These are phyloP conservation scores for Sporothrix pseudoabietina DNA, from an alignment of 2,329 filamentous ascomycete genomes.

Conservation along the genomic window DNA sequence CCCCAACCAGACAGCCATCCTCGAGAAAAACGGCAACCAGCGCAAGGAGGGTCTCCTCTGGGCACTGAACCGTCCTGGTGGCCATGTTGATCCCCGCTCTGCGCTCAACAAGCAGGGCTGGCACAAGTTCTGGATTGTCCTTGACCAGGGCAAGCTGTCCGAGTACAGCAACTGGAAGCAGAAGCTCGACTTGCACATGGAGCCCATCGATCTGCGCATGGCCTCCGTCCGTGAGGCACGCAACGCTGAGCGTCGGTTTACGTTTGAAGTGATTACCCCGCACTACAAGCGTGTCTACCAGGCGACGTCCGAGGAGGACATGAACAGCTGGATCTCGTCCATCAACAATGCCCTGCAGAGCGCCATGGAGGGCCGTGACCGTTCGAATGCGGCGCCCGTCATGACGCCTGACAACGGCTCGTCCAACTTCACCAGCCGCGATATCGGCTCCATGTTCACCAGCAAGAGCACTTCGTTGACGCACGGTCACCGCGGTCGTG, in stretches of 20 bases:
- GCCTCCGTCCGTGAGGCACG: constrained; percentile 94
- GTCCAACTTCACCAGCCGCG: constrained; percentile 66
- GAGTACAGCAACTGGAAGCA: constrained; percentile 99
- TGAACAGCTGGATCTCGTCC: constrained; percentile 93
- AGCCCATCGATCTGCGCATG: constrained; percentile 95
- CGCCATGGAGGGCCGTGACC: constrained; percentile 81
- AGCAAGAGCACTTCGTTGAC: constrained; percentile 80
- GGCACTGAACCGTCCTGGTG: constrained; percentile 89
- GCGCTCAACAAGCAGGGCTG: constrained; percentile 96
- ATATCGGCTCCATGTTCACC: constrained; percentile 89
- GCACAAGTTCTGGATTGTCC: constrained; percentile 99
- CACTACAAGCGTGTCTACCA: constrained; percentile 96
- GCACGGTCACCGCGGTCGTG: constrained; percentile 47
- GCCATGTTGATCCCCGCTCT: constrained; percentile 85
- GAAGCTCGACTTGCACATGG: constrained; percentile 93
- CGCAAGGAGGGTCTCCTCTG: constrained; percentile 93
- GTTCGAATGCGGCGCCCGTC: constrained; percentile 52
- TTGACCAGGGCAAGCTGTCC: constrained; percentile 93
- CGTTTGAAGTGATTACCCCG: constrained; percentile 97
- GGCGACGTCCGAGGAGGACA: constrained; percentile 95
- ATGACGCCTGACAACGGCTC: constrained; percentile 44
- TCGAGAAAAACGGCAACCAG: constrained; percentile 65
- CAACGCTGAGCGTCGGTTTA: constrained; percentile 91
- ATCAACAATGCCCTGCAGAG: constrained; percentile 98
- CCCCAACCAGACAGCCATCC: constrained; percentile 52